Base-by-base conservation (phyloP, 495 filamentous ascomycete genomes). In the Lindgomyces ingoldianus region DNA sequence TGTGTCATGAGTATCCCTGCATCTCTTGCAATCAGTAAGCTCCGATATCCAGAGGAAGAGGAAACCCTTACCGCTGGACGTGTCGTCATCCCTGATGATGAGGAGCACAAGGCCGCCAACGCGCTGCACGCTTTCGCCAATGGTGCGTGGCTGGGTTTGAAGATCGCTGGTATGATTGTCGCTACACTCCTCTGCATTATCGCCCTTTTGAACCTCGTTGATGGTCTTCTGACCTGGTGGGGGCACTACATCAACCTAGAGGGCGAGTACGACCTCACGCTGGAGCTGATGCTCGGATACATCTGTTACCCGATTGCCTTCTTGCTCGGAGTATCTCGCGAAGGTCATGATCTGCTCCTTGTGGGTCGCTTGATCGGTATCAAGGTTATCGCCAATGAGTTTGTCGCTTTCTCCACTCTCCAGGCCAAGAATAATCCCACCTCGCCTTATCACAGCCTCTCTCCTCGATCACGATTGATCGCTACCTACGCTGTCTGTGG, bases 1-100 rank as follows among this genome's bases (percentile, higher is more conserved):
- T 91, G 88, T 70, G 90, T 96, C 67, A 96, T 96, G 92, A 90
- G 86, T 50, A 96, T 96, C 64, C 92, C 92, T 0, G 90, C 91
- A 0, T 93, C 89, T 1, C 80, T 96, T 10, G 91, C 92, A 19
- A 83, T 90, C 29, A 93, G 89, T 45, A 96, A 96, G 75, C 81
- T 96, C 54, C 89, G 92, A 24, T 95, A 85, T 75, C 92, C 92
- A 2, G 92, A 96, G 73, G 88, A 87, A 16, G 89, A 96, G 74
- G 89, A 91, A 68, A 88, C 89, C 0, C 75, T 96, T 18, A 96
- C 91, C 0, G 86, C 88, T 10, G 91, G 91, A 26, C 80, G 83
- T 1, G 85, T 93, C 8, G 84, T 91, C 21, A 81, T 95, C n/a
- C 91, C 91, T 0, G 85, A 90, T 21, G 80, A 90, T 57, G 83